Conservation (phyloP, 2,329 filamentous ascomycete species). For the Penicillium psychrosexuale region DNA sequence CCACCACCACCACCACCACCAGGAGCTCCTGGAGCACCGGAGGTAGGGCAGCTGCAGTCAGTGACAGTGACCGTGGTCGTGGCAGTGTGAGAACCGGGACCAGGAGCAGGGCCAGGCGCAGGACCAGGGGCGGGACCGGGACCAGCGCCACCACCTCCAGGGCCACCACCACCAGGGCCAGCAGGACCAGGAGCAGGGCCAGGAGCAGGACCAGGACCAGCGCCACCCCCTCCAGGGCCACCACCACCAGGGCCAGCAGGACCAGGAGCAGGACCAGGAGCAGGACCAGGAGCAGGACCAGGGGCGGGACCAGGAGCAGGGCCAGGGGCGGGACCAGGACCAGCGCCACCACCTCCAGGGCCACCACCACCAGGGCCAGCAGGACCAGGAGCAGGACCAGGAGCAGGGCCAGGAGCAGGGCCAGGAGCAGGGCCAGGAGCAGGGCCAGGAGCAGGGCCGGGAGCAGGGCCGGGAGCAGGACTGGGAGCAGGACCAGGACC, state of each 20-base stretch:
- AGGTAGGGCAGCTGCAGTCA: slow-evolving; percentile 18
- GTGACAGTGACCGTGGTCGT: slow-evolving; percentile 22
- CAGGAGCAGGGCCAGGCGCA: background rate
- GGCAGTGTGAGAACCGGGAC: slow-evolving; percentile 8
- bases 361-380: background rate
- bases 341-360: background rate
- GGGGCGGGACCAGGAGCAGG: background rate
- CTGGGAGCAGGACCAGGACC: background rate
- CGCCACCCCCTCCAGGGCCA: background rate
- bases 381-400: slow-evolving; percentile 1
- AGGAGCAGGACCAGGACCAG: background rate
- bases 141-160: background rate
- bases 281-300: background rate
- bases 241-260: background rate
- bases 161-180: background rate
- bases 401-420: background rate
- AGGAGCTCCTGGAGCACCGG: slow-evolving; percentile 6
- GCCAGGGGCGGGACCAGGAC: background rate
- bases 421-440: slow-evolving; percentile 1
- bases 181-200: background rate
- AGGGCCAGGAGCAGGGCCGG: background rate
- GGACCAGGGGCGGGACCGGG: background rate
- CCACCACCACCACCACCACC: background rate
- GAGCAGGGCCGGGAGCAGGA: background rate
- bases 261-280: slow-evolving; percentile 1